Percentiles rank a stretch among this genome's conserved stretches.
Evolutionary conservation across 2,329 filamentous ascomycete genomes (phyloP).

Genomic region (Aspergillus viridinutans): DNA sequence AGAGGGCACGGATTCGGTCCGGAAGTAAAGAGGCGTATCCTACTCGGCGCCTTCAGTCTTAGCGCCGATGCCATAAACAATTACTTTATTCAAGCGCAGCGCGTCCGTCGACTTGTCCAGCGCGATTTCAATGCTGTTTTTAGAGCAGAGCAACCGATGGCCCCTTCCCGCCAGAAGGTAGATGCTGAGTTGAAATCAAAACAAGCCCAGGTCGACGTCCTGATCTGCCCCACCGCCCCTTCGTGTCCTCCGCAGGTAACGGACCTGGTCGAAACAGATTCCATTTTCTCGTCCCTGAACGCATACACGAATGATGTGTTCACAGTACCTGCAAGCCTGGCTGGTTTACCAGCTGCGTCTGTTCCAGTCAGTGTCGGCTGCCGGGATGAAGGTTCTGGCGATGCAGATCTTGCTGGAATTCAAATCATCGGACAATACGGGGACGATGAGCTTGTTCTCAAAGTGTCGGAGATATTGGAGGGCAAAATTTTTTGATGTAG

Average conservation of each 20-base stretch:
- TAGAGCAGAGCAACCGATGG: constrained; percentile 62
- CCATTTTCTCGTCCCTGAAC: constrained; percentile 54
- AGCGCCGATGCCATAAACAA: constrained; percentile 91
- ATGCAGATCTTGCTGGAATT: constrained; percentile 34
- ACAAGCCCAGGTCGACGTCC: constrained; percentile 63
- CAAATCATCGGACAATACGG: constrained; percentile 48
- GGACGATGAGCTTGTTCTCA: constrained; percentile 41
- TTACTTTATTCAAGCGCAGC: constrained; percentile 93
- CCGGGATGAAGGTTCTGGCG: constrained; percentile 3
- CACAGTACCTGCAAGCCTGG: constrained; percentile 89
- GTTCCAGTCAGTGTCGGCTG: constrained; percentile 58
- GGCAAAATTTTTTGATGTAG: constrained; percentile 11
- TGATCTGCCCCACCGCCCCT: constrained; percentile 83
- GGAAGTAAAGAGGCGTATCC: constrained; percentile 80
- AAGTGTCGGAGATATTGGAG: constrained; percentile 36
- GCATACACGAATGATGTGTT: constrained; percentile 92
- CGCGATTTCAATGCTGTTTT: constrained; percentile 83
- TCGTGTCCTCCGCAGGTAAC: constrained; percentile 64
- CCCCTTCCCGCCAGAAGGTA: constrained; percentile 1
- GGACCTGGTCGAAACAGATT: constrained; percentile 43
- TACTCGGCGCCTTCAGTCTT: constrained; percentile 85
- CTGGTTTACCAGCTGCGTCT: constrained; percentile 83
- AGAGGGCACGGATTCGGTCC: constrained; percentile 71
- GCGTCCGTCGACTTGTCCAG: constrained; percentile 76
- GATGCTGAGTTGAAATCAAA: constrained; percentile 4